These are phyloP conservation scores for Colletotrichum sp. DNA, from an alignment of 2,329 filamentous ascomycete genomes.

Conservation along the genomic window DNA sequence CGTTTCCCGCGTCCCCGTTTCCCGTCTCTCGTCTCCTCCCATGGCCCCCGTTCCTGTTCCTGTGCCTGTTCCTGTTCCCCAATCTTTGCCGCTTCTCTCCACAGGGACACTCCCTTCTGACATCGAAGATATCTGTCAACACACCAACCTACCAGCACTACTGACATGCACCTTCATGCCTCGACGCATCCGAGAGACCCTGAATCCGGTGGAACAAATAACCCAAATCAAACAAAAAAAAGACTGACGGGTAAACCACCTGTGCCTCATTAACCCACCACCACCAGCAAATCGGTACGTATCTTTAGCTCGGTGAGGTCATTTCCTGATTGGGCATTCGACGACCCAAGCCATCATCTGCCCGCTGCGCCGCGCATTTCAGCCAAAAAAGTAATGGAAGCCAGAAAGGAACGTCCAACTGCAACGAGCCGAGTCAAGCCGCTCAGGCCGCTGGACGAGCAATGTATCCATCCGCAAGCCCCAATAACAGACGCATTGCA, in stretches of 20 bases:
- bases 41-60: background rate
- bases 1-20: background rate
- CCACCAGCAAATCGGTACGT: background rate
- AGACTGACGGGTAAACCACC: background rate
- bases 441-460: background rate
- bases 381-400: background rate
- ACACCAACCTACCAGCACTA: background rate
- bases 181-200: background rate
- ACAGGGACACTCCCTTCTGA: background rate
- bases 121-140: background rate
- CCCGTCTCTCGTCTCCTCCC: background rate
- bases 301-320: background rate
- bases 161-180: background rate
- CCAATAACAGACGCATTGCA: background rate
- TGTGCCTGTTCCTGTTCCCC: background rate
- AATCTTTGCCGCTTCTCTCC: background rate
- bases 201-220: background rate
- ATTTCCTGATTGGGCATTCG: background rate
- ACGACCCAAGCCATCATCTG: background rate
- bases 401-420: background rate
- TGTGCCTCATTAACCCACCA: background rate
- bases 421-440: background rate
- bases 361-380: background rate
- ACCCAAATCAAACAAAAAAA: background rate
- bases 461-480: background rate